These are phyloP conservation scores for Cordyceps farinosa DNA, from an alignment of 2,329 filamentous ascomycete genomes.

Conservation along the genomic window DNA sequence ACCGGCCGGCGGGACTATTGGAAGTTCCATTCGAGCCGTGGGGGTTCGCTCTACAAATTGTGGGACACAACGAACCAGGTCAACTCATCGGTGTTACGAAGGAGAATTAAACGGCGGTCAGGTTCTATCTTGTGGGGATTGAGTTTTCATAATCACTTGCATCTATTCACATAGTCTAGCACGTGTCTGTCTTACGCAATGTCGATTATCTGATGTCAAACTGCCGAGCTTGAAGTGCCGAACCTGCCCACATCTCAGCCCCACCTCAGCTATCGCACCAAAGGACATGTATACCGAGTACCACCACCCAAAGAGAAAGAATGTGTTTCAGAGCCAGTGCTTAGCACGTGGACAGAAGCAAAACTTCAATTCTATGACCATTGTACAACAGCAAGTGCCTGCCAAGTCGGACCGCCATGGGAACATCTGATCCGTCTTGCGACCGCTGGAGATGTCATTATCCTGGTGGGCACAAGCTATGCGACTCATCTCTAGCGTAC, in stretches of 20 bases:
- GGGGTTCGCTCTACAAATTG: neutral
- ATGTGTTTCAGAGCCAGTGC: neutral
- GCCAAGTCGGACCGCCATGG: neutral
- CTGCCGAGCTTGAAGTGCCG: conserved; percentile 12
- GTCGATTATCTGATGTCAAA: neutral
- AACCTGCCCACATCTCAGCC: neutral
- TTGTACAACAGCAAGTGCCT: neutral
- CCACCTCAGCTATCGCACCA: neutral
- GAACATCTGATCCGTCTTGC: neutral
- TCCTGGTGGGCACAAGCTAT: neutral
- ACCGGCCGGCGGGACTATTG: neutral
- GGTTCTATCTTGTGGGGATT: neutral
- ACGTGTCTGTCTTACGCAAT: neutral
- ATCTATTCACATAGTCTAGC: neutral
- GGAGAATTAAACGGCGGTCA: too few relatives aligned
- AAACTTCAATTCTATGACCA: neutral
- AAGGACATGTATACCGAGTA: too few relatives aligned
- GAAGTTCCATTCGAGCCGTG: neutral
- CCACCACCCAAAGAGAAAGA: neutral
- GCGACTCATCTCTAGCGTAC: neutral
- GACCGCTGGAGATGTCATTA: neutral
- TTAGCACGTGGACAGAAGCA: neutral
- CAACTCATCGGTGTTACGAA: neutral
- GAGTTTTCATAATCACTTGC: neutral
- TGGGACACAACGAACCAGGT: neutral